phyloP scores from a whole-genome alignment of 331 rosid species.

The Rosa hybrid region DNA sequence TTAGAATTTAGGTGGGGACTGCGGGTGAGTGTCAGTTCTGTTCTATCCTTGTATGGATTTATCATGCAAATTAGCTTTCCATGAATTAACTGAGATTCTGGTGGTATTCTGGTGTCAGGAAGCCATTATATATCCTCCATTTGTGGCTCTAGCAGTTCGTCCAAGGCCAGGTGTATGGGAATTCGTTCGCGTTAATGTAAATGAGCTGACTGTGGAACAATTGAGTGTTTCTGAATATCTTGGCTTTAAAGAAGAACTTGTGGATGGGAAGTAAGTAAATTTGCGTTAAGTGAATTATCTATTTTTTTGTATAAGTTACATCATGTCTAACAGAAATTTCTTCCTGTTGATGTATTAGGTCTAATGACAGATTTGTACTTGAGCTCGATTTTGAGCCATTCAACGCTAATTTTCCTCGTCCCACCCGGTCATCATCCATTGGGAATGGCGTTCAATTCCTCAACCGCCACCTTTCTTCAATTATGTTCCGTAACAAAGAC shows the following conservation, averaged over 20 bases:
- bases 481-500: constrained; percentile 71
- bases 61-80: background rate
- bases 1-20: background rate
- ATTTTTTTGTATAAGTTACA: background rate
- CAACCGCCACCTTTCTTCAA: constrained; percentile 88
- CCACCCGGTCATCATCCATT: constrained; percentile 77
- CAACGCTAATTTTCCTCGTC: constrained; percentile 76
- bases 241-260: constrained; percentile 83
- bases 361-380: constrained; percentile 34
- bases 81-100: constrained; percentile 17
- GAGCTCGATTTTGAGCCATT: constrained; percentile 94
- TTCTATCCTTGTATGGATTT: background rate
- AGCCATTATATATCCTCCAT: constrained; percentile 93
- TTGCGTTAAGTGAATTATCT: background rate
- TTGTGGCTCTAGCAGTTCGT: constrained; percentile 91
- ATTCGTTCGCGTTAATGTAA: constrained; percentile 80
- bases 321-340: background rate
- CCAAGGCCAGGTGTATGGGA: constrained; percentile 99
- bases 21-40: background rate
- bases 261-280: constrained; percentile 57
- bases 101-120: constrained; percentile 62
- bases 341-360: constrained; percentile 30
- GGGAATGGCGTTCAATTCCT: constrained; percentile 95
- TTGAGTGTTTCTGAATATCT: constrained; percentile 82
- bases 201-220: constrained; percentile 86